Evolutionary conservation across 176 grass and related monocot genomes (phyloP).

Genomic region (Cenchrus purpureus): DNA sequence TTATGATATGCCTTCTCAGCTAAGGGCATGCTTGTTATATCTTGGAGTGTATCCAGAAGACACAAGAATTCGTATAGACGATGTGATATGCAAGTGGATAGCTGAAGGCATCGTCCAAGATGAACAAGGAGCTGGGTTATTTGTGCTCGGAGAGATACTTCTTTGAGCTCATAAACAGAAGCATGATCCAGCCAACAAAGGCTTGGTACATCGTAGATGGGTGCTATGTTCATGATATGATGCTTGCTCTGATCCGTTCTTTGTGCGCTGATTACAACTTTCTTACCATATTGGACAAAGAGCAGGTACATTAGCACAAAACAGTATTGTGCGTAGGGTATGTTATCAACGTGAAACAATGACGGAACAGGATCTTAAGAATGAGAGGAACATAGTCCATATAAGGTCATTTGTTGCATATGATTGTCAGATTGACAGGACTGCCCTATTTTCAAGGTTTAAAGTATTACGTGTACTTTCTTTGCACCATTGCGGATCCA

Average conservation of each 20-base stretch:
- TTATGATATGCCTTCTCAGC: neutral
- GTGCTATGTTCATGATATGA: conserved; percentile 1
- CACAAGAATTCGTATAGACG: neutral
- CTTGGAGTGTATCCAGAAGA: neutral
- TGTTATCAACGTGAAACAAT: too few species aligned
- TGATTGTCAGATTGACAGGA: too few species aligned
- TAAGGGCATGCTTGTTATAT: too few species aligned
- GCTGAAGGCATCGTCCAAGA: neutral
- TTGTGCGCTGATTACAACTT: neutral
- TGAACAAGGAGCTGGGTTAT: neutral
- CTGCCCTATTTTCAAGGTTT: too few species aligned
- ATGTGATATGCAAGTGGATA: conserved; percentile 16
- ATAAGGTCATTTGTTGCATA: too few species aligned
- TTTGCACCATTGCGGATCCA: too few species aligned
- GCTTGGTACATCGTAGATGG: too few species aligned
- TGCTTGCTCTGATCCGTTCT: neutral
- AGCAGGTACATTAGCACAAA: too few species aligned
- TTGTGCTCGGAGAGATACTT: neutral
- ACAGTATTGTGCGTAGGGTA: too few species aligned
- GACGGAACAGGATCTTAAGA: too few species aligned
- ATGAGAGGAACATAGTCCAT: too few species aligned
- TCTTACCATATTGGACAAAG: neutral
- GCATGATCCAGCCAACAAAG: neutral
- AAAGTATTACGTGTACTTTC: too few species aligned
- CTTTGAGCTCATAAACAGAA: neutral